Evolutionary conservation across 2,329 filamentous ascomycete species (phyloP).

Genomic region (Colletotrichum orchidophilum): DNA sequence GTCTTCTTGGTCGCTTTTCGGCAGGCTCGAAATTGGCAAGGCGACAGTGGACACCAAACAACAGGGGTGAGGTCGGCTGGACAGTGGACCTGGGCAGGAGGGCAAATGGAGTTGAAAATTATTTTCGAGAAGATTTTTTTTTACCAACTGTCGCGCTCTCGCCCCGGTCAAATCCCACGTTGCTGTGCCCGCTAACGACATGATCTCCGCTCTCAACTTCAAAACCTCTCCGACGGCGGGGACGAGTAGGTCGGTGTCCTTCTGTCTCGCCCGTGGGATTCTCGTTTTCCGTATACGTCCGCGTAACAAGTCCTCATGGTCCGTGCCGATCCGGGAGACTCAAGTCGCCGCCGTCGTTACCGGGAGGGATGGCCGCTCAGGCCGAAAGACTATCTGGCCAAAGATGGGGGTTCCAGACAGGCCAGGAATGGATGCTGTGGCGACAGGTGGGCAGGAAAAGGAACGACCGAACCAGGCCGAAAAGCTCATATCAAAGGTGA

Average conservation of each 20-base stretch:
- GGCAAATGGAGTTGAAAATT: conserved; percentile 3
- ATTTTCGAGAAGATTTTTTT: conserved; percentile 12
- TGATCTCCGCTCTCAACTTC: neutral
- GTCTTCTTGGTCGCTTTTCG: conserved; percentile 2
- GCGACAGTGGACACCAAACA: conserved; percentile 13
- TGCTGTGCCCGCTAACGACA: conserved; percentile 8
- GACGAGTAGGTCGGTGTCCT: neutral
- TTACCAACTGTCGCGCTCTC: neutral
- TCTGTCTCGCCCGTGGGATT: neutral
- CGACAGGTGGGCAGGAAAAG: neutral
- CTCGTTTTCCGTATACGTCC: neutral
- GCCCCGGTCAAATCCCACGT: conserved; percentile 24
- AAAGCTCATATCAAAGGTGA: conserved; percentile 1
- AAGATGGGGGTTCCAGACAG: conserved; percentile 26
- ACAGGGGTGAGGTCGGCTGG: conserved; percentile 20
- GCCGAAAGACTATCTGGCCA: conserved; percentile 18
- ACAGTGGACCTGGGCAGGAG: conserved; percentile 24
- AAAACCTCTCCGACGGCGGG: neutral
- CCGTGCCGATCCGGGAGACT: conserved; percentile 5
- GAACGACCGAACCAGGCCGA: neutral
- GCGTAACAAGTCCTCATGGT: neutral
- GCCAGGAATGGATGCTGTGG: conserved; percentile 6
- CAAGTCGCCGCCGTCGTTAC: conserved; percentile 5
- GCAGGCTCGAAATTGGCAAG: conserved; percentile 25
- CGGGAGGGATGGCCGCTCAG: conserved; percentile 9